A percentile compares a stretch with the other conserved stretches of the same genome.
Conservation (phyloP, 2,329 filamentous ascomycete genomes). For the Colletotrichum nymphaeae region DNA sequence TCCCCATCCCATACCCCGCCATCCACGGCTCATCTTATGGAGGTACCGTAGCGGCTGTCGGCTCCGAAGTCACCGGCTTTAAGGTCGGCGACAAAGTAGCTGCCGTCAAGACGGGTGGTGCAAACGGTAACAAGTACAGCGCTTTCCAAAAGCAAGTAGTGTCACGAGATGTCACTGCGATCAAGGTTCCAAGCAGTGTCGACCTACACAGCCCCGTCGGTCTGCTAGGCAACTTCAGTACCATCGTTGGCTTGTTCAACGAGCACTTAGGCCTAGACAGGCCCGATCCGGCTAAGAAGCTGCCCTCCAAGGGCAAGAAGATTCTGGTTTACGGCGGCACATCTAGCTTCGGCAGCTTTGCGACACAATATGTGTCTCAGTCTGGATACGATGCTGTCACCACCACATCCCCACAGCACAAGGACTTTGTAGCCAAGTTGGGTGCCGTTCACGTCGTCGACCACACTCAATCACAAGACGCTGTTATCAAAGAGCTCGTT, state of each 20-base stretch:
- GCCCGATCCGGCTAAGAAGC: conserved; percentile 37
- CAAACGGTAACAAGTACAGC: conserved; percentile 22
- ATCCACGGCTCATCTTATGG: conserved; percentile 38
- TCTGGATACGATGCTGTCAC: conserved; percentile 58
- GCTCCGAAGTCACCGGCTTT: conserved; percentile 38
- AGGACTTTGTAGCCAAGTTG: conserved; percentile 53
- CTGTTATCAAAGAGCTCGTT: conserved; percentile 38
- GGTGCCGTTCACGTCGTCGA: conserved; percentile 58
- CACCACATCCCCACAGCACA: conserved; percentile 55
- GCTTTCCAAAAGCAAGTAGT: conserved; percentile 29
- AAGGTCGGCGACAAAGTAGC: conserved; percentile 41
- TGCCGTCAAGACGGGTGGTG: conserved; percentile 1
- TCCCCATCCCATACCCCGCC: conserved; percentile 35
- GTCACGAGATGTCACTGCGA: conserved; percentile 39
- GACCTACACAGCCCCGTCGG: conserved; percentile 40
- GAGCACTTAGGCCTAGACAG: conserved; percentile 40
- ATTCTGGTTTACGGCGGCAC: conserved; percentile 59
- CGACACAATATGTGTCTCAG: conserved; percentile 56
- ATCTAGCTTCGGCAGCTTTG: conserved; percentile 56
- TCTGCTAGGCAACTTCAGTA: conserved; percentile 39
- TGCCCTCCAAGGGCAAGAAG: conserved; percentile 39
- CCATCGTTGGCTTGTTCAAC: conserved; percentile 40
- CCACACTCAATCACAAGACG: conserved; percentile 46
- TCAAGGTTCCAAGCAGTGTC: conserved; percentile 41
- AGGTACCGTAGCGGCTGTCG: conserved; percentile 40